Conservation (phyloP, 192 early-diverging fungal species). For the Rhizophagus prolifer region DNA sequence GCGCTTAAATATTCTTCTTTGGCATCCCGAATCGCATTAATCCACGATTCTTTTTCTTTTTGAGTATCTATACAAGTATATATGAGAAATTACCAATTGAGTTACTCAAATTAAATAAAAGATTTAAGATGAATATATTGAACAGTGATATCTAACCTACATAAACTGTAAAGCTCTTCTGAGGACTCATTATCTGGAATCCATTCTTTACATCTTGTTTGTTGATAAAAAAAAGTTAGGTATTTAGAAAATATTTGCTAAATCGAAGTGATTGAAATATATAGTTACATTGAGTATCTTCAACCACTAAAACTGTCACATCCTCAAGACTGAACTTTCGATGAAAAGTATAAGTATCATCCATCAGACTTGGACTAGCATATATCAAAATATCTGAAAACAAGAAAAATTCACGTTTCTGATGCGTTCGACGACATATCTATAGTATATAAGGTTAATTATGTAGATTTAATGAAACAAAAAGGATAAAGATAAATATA, state of each 20-base stretch:
- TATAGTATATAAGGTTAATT: background rate
- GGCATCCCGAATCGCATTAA: conserved; percentile 57
- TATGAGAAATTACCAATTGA: background rate
- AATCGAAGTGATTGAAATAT: background rate
- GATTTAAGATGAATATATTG: background rate
- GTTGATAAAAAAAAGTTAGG: conserved; percentile 46
- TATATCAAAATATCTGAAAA: conserved; percentile 80
- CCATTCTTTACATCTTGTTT: conserved; percentile 56
- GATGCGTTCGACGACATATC: conserved; percentile 73
- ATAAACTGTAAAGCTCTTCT: conserved; percentile 82
- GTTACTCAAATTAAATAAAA: background rate
- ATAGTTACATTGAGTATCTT: background rate
- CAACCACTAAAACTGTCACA: conserved; percentile 35
- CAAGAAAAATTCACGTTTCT: conserved; percentile 68
- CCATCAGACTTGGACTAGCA: conserved; percentile 50
- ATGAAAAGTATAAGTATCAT: conserved; percentile 65
- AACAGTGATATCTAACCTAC: conserved; percentile 10
- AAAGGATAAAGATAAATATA: background rate
- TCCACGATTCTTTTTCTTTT: conserved; percentile 63
- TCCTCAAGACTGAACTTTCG: conserved; percentile 70
- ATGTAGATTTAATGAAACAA: background rate
- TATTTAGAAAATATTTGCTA: background rate
- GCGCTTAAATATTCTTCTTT: conserved; percentile 56
- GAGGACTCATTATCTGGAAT: conserved; percentile 77
- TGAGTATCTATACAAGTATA: conserved; percentile 36